phyloP scores from a whole-genome alignment of 176 grass and related monocot species.

The Poa annua region DNA sequence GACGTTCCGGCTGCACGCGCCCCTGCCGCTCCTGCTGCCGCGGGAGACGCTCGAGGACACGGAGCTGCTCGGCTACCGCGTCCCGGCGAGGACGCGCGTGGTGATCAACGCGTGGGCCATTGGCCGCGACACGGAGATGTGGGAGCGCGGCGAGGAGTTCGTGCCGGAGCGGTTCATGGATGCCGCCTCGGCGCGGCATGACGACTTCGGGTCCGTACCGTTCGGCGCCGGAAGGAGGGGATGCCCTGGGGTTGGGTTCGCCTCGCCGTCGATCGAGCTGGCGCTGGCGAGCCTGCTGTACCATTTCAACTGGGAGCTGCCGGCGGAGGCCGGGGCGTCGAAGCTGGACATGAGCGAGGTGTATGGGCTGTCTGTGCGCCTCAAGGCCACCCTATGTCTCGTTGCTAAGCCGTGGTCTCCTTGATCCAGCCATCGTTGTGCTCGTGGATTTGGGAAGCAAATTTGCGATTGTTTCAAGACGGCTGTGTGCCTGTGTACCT shows the following conservation, averaged over 20 bases:
- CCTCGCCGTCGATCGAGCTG: constrained; percentile 11
- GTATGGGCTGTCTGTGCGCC: constrained; percentile 33
- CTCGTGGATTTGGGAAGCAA: background rate
- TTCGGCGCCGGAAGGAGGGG: constrained; percentile 62
- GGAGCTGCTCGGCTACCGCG: constrained; percentile 26
- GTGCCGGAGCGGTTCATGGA: constrained; percentile 46
- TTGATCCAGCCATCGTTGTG: background rate
- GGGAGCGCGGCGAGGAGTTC: constrained; percentile 56
- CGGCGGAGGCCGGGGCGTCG: background rate
- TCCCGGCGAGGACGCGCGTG: constrained; percentile 44
- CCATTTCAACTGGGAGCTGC: constrained; percentile 44
- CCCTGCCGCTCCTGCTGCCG: constrained; percentile 29
- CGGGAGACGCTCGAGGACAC: constrained; percentile 44
- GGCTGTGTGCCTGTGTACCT: background rate
- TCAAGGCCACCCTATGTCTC: background rate
- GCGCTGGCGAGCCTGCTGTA: constrained; percentile 38
- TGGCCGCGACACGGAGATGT: constrained; percentile 36
- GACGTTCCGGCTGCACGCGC: constrained; percentile 51
- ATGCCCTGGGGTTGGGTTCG: constrained; percentile 52
- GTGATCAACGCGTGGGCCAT: constrained; percentile 61
- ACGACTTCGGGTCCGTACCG: constrained; percentile 56
- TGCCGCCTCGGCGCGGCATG: constrained; percentile 14
- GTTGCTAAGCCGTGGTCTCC: background rate
- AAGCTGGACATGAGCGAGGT: constrained; percentile 39
- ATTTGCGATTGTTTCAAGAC: background rate